Base-by-base conservation (phyloP, 78 protist species). In the Dictyostelium capitatum region DNA sequence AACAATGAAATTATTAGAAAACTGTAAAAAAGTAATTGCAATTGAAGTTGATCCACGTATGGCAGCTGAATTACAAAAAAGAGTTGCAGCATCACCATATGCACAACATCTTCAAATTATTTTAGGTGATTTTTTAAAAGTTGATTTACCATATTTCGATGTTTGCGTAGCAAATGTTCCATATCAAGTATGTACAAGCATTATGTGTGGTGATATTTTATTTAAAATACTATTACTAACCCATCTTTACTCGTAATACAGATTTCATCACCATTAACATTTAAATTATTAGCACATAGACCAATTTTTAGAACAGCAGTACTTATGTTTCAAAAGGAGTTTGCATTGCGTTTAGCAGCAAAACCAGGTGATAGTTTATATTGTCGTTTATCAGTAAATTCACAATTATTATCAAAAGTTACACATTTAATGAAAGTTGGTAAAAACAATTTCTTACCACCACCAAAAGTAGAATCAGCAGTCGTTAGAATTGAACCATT, bases 391-490 rank as follows among this genome's bases (percentile, higher is more conserved):
- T 97, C 99, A 28, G 97, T 97, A 32, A 99, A 98, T 91, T 90
- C 99, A 28, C 98, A 97, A 67, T 92, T 99, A 7, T 96, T 99
- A 11, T 80, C 99, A 50, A 83, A 89, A 23, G 95, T 94, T 4
- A 79, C 87, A 47, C 99, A 99, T 59, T 70, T 98, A 50, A 89
- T 99, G 94, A 98, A 99, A 92, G 98, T 98, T 4, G 95, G 93
- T 20, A 95, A 92, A 69, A 97, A 96, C 85, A 95, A 96, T 83
- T 99, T 99, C 97, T 87, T 97, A 23, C 99, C 99, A 23, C 99
- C 99, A 15, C 99, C 99, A 17, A 98, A 99, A 74, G 99, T 99
- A 23, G 99, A 99, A 56, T 98, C 99, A 19, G 53, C 94, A 9
- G 99, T 99, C 8, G 98, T 99, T 46, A 75, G 97, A 54, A 94